phyloP scores from a whole-genome alignment of 148 eudicot genomes.

The Linanthus parryae region DNA sequence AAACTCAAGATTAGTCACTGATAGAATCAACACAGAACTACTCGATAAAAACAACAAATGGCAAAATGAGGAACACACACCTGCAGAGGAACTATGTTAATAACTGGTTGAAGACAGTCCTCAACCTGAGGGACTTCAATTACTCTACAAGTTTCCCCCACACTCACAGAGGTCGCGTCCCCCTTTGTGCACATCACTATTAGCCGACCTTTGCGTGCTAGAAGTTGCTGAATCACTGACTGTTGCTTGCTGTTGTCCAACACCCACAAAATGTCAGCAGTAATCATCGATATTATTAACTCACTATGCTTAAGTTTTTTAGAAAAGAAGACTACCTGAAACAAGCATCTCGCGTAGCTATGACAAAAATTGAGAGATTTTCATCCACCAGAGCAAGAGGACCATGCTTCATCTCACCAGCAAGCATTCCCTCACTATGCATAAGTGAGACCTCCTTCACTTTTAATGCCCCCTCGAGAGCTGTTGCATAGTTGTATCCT shows the following conservation, averaged over 20 bases:
- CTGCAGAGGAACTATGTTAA: conserved; percentile 95
- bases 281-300: too few relatives aligned
- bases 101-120: conserved; percentile 96
- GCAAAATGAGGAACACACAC: too few relatives aligned
- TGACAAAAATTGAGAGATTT: conserved; percentile 84
- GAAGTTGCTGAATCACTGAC: conserved; percentile 97
- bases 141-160: conserved; percentile 71
- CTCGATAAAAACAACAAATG: too few relatives aligned
- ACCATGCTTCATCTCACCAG: conserved; percentile 99
- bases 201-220: conserved; percentile 92
- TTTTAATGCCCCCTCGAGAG: conserved; percentile 95
- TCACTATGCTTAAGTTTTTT: too few relatives aligned
- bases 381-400: conserved; percentile 95
- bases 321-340: conserved; percentile 72
- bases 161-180: conserved; percentile 67
- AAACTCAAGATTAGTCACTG: too few relatives aligned
- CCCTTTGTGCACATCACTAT: conserved; percentile 89
- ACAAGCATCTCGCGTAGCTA: conserved; percentile 91
- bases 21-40: too few relatives aligned
- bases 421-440: conserved; percentile 99
- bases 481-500: conserved; percentile 97
- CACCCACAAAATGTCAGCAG: conserved; percentile 14
- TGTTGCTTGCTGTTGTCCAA: conserved; percentile 93
- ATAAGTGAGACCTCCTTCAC: conserved; percentile 95
- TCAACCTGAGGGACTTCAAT: conserved; percentile 88